Conservation (phyloP, 108 stramenopile genomes). For the Epipyxis sp. region DNA sequence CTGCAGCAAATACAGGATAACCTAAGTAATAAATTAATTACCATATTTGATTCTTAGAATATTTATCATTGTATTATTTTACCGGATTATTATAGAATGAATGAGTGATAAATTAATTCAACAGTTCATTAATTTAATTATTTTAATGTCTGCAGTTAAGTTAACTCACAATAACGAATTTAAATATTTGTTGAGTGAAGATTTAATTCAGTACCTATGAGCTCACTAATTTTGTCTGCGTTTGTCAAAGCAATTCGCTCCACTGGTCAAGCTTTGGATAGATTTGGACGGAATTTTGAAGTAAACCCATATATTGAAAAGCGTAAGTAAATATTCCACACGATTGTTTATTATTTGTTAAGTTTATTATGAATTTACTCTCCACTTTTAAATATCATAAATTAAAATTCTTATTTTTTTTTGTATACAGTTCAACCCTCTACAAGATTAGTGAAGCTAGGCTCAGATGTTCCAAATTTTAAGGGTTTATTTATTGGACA, state of each 20-base stretch:
- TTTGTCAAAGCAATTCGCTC: slow-evolving; percentile 15
- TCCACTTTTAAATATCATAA: background rate
- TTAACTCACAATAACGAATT: no score
- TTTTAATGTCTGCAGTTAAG: no score
- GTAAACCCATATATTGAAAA: slow-evolving; percentile 23
- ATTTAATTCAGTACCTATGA: no score
- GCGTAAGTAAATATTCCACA: slow-evolving; percentile 31
- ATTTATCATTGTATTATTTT: no score
- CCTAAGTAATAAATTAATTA: no score
- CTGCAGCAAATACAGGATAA: no score
- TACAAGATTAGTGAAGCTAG: background rate
- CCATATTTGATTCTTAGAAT: no score
- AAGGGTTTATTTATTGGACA: slow-evolving; percentile 83
- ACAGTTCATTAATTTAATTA: no score
- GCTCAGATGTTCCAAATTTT: background rate
- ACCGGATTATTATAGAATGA: no score
- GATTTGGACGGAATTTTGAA: slow-evolving; percentile 22
- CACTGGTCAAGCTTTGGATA: slow-evolving; percentile 30
- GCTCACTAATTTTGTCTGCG: no score
- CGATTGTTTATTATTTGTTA: slow-evolving; percentile 29
- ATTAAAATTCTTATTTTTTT: background rate
- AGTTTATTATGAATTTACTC: background rate
- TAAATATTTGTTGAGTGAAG: no score
- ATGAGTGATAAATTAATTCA: no score
- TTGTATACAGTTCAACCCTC: background rate